phyloP scores from a whole-genome alignment of 148 eudicot species.

The Oxyria digyna region DNA sequence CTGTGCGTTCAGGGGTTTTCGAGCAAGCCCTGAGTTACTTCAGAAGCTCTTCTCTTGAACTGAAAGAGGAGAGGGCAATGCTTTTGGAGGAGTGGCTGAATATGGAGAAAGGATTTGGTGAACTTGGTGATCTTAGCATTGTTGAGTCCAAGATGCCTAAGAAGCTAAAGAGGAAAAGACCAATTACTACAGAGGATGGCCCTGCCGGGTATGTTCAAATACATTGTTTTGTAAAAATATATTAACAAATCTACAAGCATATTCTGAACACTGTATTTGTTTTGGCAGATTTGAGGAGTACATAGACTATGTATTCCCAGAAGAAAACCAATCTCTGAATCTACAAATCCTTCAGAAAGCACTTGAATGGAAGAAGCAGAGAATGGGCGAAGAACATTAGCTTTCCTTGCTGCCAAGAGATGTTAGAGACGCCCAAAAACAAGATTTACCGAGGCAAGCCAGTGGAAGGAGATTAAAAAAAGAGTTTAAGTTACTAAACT shows the following conservation, averaged over 20 bases:
- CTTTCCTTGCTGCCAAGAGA: too few species aligned
- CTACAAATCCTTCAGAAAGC: conserved; percentile 23
- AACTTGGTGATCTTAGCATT: conserved; percentile 50
- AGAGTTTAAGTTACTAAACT: too few species aligned
- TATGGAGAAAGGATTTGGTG: conserved; percentile 57
- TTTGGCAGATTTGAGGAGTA: conserved; percentile 18
- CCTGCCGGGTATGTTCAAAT: conserved; percentile 45
- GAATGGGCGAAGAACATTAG: conserved; percentile 13
- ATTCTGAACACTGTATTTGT: not conserved
- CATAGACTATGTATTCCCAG: conserved; percentile 25
- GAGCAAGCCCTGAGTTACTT: conserved; percentile 52
- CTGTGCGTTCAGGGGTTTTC: too few species aligned
- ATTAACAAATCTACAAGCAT: not conserved
- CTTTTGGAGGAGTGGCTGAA: conserved; percentile 76
- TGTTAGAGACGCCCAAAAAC: too few species aligned
- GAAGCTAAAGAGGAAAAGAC: conserved; percentile 80
- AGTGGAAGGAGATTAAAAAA: too few species aligned
- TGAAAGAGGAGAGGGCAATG: conserved; percentile 93
- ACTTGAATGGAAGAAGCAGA: conserved; percentile 24
- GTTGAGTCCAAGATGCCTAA: conserved; percentile 72
- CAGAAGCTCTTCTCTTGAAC: conserved; percentile 66
- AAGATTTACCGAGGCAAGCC: too few species aligned
- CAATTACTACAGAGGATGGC: conserved; percentile 67
- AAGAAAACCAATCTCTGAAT: conserved; percentile 19
- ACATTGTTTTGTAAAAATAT: not conserved